Conservation (phyloP, 192 early-diverging fungal genomes). For the Gamsiella multidivaricata region DNA sequence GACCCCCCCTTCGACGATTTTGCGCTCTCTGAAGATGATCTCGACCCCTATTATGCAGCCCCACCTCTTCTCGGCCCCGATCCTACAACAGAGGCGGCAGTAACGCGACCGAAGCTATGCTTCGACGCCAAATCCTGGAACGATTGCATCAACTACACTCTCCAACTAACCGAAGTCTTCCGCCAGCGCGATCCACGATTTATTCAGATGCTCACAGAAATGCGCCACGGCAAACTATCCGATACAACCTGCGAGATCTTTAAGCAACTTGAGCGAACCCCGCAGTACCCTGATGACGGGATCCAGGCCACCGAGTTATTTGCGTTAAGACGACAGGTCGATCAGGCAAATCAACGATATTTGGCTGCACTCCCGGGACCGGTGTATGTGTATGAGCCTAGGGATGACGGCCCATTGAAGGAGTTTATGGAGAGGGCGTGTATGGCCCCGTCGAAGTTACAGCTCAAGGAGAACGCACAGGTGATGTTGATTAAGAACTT, state of each 20-base stretch:
- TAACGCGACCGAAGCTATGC: slow-evolving; percentile 55
- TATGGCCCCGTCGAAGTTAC: slow-evolving; percentile 68
- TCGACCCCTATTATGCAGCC: not conserved
- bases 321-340: slow-evolving; percentile 68
- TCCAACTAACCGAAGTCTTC: slow-evolving; percentile 81
- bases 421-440: slow-evolving; percentile 58
- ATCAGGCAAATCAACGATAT: slow-evolving; percentile 70
- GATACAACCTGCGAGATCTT: slow-evolving; percentile 63
- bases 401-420: slow-evolving; percentile 56
- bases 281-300: slow-evolving; percentile 65
- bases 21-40: not conserved
- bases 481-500: slow-evolving; percentile 90
- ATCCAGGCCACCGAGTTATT: slow-evolving; percentile 81
- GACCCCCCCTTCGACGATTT: not conserved
- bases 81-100: not conserved
- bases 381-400: slow-evolving; percentile 56
- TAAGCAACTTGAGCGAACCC: slow-evolving; percentile 57
- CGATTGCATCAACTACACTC: slow-evolving; percentile 56
- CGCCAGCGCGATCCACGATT: slow-evolving; percentile 80
- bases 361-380: slow-evolving; percentile 67
- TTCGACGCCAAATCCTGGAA: slow-evolving; percentile 74
- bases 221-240: slow-evolving; percentile 79
- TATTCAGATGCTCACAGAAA: slow-evolving; percentile 86
- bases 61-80: not conserved
- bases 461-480: slow-evolving; percentile 81